Evolutionary conservation across 768 basidiomycete species (phyloP), one percentile per base, ranked within the genome.

Genomic region (Podaxis carcinomalis): DNA sequence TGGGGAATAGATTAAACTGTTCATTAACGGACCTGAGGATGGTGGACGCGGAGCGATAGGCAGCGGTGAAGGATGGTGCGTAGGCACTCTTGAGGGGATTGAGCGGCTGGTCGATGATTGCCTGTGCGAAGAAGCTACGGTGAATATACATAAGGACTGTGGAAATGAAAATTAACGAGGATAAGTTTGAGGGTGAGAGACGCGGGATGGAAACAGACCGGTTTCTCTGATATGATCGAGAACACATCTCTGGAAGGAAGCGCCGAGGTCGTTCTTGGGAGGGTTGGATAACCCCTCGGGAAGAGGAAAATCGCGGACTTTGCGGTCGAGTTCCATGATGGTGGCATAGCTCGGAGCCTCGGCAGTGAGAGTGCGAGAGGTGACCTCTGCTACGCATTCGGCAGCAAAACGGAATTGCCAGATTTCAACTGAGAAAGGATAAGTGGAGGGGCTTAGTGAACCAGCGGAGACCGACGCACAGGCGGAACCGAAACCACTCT

Each of bases 51-150:
- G 83, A 78, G 1, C 82, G 78, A 63, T 86, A 87, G 3, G 85
- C 77, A 2, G 87, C 85, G 1, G 88, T 70, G 63, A 90, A 89
- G 0, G 85, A 87, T 0, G 81, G 82, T 0, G 85, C 82, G 54
- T 88, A 89, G 5, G 77, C 69, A 63, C 85, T 87, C 69, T 85
- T 83, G 44, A 89, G 75, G 0, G 88, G 88, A 69, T 89, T 87
- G 27, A 72, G 70, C 0, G 88, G 87, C 39, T 84, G 79, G 59
- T 89, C 86, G 25, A 86, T 83, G 64, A 89, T 82, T 2, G 88
- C 88, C 66, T 86, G 85, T 0, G 88, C 87, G 62, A 89, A 89
- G 75, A 87, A 90, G 60, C 79, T 79, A 25, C 87, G 79, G 65
- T 87, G 86, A 35, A 89, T 80, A 68, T 85, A 85, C 68, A 87